These are phyloP conservation scores for Niebla homalea DNA, from an alignment of 495 filamentous ascomycete genomes.

Conservation along the genomic window DNA sequence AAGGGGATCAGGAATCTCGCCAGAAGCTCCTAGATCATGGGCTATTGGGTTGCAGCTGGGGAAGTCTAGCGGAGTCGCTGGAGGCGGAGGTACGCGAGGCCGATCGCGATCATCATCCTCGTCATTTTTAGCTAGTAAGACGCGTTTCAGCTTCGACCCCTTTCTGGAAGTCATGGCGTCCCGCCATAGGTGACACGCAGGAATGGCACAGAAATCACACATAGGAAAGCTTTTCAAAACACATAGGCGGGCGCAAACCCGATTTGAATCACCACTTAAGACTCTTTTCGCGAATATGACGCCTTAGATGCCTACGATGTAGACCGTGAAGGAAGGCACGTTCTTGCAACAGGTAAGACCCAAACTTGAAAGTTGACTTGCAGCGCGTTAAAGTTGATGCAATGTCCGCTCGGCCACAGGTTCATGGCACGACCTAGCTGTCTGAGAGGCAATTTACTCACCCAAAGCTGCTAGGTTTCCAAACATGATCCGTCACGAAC, in stretches of 20 bases:
- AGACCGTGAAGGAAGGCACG: too few relatives aligned
- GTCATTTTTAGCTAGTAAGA: not conserved
- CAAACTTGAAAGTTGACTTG: not conserved
- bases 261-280: not conserved
- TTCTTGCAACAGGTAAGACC: not conserved
- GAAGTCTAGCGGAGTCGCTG: slow-evolving; percentile 37
- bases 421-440: not conserved
- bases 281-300: too few relatives aligned
- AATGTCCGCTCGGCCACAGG: not conserved
- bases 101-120: not conserved
- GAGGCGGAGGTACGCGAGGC: slow-evolving; percentile 28
- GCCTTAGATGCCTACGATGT: too few relatives aligned
- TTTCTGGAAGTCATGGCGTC: not conserved
- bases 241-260: not conserved
- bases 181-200: not conserved
- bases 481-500: slow-evolving; percentile 6
- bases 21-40: slow-evolving; percentile 13
- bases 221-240: not conserved
- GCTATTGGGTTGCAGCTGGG: slow-evolving; percentile 28
- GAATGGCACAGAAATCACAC: not conserved
- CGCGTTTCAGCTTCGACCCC: not conserved
- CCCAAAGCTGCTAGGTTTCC: slow-evolving; percentile 8
- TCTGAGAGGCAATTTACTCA: not conserved
- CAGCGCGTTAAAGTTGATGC: not conserved
- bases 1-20: slow-evolving; percentile 24